Conservation (phyloP, 495 filamentous ascomycete genomes). For the Penicillium pulvis region DNA sequence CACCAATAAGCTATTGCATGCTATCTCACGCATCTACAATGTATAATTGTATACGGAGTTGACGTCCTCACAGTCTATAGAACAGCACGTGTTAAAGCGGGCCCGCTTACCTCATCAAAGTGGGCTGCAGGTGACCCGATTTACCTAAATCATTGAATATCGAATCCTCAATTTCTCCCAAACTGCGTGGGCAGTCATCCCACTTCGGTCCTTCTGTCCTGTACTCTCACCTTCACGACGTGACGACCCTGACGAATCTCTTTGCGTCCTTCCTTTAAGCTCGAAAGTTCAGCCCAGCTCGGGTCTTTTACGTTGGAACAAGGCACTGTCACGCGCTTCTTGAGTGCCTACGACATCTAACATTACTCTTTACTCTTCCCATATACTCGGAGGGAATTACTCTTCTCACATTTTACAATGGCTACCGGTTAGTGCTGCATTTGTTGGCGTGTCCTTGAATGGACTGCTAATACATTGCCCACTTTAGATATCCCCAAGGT, state of each 20-base stretch:
- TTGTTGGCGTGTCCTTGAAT: neutral
- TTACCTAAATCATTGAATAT: constrained; percentile 10
- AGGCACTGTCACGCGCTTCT: constrained; percentile 7
- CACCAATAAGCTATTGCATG: neutral
- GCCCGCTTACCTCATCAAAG: constrained; percentile 10
- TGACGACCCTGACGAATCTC: constrained; percentile 53
- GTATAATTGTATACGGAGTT: neutral
- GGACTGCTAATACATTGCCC: neutral
- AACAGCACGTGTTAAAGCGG: constrained; percentile 6
- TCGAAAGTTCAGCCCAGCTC: constrained; percentile 5
- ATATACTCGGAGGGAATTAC: neutral
- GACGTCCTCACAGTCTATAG: neutral
- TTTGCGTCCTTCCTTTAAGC: constrained; percentile 39
- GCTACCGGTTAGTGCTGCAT: constrained; percentile 15
- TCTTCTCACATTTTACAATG: constrained; percentile 13
- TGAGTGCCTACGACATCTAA: neutral
- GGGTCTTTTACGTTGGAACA: constrained; percentile 1
- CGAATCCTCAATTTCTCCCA: neutral
- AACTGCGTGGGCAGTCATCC: constrained; percentile 19
- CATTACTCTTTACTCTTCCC: neutral
- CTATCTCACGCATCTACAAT: neutral
- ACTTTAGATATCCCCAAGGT: constrained; percentile 62
- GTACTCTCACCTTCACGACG: constrained; percentile 34
- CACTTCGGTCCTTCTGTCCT: constrained; percentile 28
- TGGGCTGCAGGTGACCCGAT: constrained; percentile 9